Conservation (phyloP, 192 early-diverging fungal genomes). For the Coemansia sp. region DNA sequence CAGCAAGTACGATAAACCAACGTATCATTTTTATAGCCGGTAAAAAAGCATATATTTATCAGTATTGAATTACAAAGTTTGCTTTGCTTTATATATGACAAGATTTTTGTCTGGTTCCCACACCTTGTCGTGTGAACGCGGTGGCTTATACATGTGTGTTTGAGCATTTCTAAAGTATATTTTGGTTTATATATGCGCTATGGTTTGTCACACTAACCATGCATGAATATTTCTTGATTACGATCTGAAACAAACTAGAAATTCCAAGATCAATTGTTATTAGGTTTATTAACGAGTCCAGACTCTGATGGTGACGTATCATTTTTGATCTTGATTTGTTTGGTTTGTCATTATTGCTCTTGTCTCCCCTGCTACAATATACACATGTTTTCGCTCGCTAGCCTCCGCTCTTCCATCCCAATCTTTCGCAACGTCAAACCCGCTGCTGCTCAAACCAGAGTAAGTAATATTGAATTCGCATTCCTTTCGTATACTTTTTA, state of each 20-base stretch:
- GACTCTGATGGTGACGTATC: neutral
- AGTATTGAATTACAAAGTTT: neutral
- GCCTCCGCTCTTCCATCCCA: neutral
- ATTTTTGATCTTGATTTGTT: neutral
- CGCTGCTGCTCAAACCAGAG: neutral
- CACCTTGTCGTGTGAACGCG: no score
- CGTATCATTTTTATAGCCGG: neutral
- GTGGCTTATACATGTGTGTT: no score
- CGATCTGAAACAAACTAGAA: neutral
- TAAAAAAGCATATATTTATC: neutral
- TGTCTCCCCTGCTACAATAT: neutral
- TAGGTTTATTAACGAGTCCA: no score
- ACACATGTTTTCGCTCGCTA: neutral
- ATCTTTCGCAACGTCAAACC: neutral
- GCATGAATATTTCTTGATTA: neutral
- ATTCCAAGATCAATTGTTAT: neutral
- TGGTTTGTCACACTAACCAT: neutral
- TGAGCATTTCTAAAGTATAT: no score
- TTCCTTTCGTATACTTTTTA: neutral
- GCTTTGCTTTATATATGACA: no score
- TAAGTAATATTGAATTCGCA: neutral
- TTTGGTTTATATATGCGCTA: no score
- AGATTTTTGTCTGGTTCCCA: no score
- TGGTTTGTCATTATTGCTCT: neutral
- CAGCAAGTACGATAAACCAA: neutral